phyloP scores from a whole-genome alignment of 805 yeast genomes.

The Komagataella phaffii region DNA sequence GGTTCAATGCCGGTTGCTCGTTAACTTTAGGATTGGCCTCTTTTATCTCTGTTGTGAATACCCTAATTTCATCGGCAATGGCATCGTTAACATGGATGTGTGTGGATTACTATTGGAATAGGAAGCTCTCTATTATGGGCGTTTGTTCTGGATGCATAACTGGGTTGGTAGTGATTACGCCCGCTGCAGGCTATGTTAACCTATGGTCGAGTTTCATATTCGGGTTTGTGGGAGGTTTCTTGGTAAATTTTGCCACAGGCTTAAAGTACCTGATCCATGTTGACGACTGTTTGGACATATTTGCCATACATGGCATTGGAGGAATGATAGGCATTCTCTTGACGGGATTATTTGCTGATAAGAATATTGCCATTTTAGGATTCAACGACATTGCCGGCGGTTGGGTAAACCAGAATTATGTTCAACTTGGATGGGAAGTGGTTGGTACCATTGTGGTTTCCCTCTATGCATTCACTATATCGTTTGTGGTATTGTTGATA shows the following conservation, averaged over 20 bases:
- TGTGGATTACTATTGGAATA: conserved; percentile 65
- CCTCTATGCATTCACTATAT: conserved; percentile 59
- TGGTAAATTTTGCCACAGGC: conserved; percentile 77
- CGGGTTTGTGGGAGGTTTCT: conserved; percentile 62
- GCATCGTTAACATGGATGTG: conserved; percentile 82
- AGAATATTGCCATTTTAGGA: conserved; percentile 52
- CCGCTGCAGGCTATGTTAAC: conserved; percentile 79
- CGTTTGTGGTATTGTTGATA: conserved; percentile 41
- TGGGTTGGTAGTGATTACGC: conserved; percentile 90
- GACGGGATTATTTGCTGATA: conserved; percentile 76
- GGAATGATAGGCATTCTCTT: conserved; percentile 74
- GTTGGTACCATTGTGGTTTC: conserved; percentile 23
- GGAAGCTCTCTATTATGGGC: conserved; percentile 84
- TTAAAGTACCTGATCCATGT: conserved; percentile 62
- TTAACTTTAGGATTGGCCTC: conserved; percentile 64
- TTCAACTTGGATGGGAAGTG: conserved; percentile 68
- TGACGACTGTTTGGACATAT: conserved; percentile 80
- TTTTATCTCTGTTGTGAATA: conserved; percentile 70
- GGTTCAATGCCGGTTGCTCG: conserved; percentile 84
- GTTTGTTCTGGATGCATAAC: conserved; percentile 85
- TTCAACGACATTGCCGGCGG: conserved; percentile 70
- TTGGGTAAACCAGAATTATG: conserved; percentile 76
- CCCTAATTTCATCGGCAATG: conserved; percentile 65
- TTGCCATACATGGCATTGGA: conserved; percentile 92
- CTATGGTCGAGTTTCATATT: conserved; percentile 75